phyloP scores from a whole-genome alignment of 441 rosid species.

The Omphalea diandra region DNA sequence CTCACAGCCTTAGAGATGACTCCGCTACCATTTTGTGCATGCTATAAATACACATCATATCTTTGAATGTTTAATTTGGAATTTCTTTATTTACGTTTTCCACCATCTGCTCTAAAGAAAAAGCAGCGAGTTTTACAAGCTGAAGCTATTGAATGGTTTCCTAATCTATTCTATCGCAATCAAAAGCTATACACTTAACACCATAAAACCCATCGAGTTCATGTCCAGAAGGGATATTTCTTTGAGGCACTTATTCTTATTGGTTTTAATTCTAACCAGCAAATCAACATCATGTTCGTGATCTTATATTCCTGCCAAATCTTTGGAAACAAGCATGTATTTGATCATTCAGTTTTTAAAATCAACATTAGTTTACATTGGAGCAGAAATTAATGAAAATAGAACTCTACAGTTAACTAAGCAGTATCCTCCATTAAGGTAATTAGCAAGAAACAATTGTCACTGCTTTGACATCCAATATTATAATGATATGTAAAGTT shows the following conservation, averaged over 20 bases:
- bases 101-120: neutral
- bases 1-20: no score
- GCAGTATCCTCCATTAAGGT: neutral
- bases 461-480: neutral
- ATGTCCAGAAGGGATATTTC: neutral
- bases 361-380: neutral
- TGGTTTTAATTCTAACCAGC: conserved; percentile 4
- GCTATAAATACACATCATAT: neutral
- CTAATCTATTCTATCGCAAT: neutral
- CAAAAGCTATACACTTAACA: neutral
- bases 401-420: neutral
- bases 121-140: neutral
- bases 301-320: no score
- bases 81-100: neutral
- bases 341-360: neutral
- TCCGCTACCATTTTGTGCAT: neutral
- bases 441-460: neutral
- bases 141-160: neutral
- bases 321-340: neutral
- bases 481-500: neutral
- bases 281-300: neutral
- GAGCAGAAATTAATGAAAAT: neutral
- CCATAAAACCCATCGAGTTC: neutral
- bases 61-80: neutral
- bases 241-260: neutral